Evolutionary conservation across 2,329 filamentous ascomycete species (phyloP).

Genomic region (Alternaria metachromatica): DNA sequence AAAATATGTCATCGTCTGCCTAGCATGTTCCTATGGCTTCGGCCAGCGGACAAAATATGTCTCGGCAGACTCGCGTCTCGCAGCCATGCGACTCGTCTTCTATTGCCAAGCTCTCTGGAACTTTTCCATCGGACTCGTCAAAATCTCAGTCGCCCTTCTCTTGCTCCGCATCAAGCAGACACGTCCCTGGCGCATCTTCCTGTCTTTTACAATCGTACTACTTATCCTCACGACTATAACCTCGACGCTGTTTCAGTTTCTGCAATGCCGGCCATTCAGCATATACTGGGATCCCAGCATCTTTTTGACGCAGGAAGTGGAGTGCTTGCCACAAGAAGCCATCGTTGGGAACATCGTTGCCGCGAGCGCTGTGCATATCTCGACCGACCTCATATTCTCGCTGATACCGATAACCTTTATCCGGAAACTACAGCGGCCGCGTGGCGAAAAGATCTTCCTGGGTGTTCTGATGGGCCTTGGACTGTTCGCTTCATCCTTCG

Average conservation of each 20-base stretch:
- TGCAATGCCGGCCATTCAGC: slow-evolving; percentile 34
- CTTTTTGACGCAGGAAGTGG: slow-evolving; percentile 8
- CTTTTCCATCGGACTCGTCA: slow-evolving; percentile 34
- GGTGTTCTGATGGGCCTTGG: slow-evolving; percentile 32
- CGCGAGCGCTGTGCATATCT: slow-evolving; percentile 25
- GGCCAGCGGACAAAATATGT: slow-evolving; percentile 32
- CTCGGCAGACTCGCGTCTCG: slow-evolving; percentile 13
- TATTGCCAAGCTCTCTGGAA: slow-evolving; percentile 35
- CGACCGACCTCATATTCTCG: slow-evolving; percentile 27
- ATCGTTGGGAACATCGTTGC: slow-evolving; percentile 35
- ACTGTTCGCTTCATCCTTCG: slow-evolving; percentile 27
- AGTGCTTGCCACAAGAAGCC: slow-evolving; percentile 18
- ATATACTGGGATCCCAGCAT: slow-evolving; percentile 34
- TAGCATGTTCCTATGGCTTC: slow-evolving; percentile 28
- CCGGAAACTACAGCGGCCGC: slow-evolving; percentile 25
- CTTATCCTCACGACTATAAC: slow-evolving; percentile 21
- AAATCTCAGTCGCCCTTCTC: slow-evolving; percentile 31
- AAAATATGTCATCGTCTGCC: slow-evolving; percentile 25
- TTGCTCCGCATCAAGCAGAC: slow-evolving; percentile 31
- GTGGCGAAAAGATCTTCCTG: slow-evolving; percentile 32
- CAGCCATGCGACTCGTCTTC: slow-evolving; percentile 32
- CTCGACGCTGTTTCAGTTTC: slow-evolving; percentile 32
- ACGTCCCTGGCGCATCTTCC: slow-evolving; percentile 27
- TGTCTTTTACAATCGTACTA: slow-evolving; percentile 24
- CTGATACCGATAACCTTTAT: slow-evolving; percentile 32